Conservation (phyloP, 441 rosid species). For the Arabidopsis lyrata region DNA sequence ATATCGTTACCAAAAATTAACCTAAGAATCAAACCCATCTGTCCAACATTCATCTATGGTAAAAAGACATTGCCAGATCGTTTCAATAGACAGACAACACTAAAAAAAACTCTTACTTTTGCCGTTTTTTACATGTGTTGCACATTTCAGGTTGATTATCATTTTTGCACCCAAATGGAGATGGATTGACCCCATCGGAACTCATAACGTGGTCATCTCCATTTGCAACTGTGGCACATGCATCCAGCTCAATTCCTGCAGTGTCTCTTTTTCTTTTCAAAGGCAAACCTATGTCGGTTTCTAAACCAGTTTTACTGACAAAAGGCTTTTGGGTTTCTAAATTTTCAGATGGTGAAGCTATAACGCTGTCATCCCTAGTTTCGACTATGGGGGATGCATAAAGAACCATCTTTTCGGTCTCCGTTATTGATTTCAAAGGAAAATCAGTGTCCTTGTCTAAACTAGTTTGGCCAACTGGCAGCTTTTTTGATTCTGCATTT, state of each 20-base stretch:
- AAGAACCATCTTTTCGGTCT: slow-evolving; percentile 16
- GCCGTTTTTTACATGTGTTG: slow-evolving; percentile 49
- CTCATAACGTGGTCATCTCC: slow-evolving; percentile 34
- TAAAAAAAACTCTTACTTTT: slow-evolving; percentile 54
- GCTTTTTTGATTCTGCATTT: slow-evolving; percentile 16
- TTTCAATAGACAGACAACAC: slow-evolving; percentile 19
- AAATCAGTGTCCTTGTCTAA: slow-evolving; percentile 25
- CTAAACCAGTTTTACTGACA: slow-evolving; percentile 42
- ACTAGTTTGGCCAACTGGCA: slow-evolving; percentile 18
- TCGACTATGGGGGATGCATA: slow-evolving; percentile 27
- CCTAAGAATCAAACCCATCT: not conserved
- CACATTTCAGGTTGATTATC: slow-evolving; percentile 38
- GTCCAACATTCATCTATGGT: slow-evolving; percentile 19
- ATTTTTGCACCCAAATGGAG: slow-evolving; percentile 33
- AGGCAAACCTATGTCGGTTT: slow-evolving; percentile 30
- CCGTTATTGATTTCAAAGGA: slow-evolving; percentile 7
- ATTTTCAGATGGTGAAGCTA: slow-evolving; percentile 34
- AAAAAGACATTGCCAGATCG: slow-evolving; percentile 30
- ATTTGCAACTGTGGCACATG: slow-evolving; percentile 40
- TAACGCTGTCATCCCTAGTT: not conserved
- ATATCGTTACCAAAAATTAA: not conserved
- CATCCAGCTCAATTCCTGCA: slow-evolving; percentile 44
- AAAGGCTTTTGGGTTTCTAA: slow-evolving; percentile 38
- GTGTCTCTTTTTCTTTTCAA: slow-evolving; percentile 52
- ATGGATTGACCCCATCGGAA: slow-evolving; percentile 36